phyloP scores from a whole-genome alignment of 2,329 filamentous ascomycete genomes.

The Plectosphaerella cucumerina region DNA sequence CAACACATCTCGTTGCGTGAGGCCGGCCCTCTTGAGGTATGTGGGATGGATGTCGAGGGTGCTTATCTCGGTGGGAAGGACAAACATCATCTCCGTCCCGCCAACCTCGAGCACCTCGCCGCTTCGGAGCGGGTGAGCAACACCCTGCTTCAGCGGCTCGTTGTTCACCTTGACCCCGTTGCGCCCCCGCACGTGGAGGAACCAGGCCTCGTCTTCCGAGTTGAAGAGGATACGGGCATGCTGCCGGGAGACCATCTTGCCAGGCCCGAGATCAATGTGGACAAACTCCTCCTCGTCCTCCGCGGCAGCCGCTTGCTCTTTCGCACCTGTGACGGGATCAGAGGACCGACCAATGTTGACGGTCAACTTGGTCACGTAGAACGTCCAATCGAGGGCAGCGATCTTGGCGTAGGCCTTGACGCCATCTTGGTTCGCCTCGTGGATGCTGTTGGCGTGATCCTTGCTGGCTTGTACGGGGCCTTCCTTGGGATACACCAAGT shows the following conservation, averaged over 20 bases:
- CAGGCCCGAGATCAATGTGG: conserved; percentile 85
- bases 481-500: conserved; percentile 36
- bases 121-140: conserved; percentile 65
- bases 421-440: conserved; percentile 56
- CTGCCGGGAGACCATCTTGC: conserved; percentile 74
- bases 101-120: conserved; percentile 90
- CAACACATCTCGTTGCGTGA: conserved; percentile 24
- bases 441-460: conserved; percentile 60
- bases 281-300: conserved; percentile 50
- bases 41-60: conserved; percentile 63
- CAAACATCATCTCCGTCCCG: conserved; percentile 97
- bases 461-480: conserved; percentile 53
- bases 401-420: conserved; percentile 79
- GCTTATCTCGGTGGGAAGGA: conserved; percentile 71
- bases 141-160: conserved; percentile 61
- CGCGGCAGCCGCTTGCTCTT: conserved; percentile 25
- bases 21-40: conserved; percentile 65
- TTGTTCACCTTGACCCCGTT: conserved; percentile 89
- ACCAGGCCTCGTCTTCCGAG: conserved; percentile 68
- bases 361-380: conserved; percentile 71
- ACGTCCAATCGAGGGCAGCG: conserved; percentile 78
- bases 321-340: conserved; percentile 34
- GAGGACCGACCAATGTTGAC: conserved; percentile 73
- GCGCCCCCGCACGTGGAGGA: conserved; percentile 80
- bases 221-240: conserved; percentile 75